These are phyloP conservation scores for Tylopilus balloui DNA, from an alignment of 768 basidiomycete genomes.

Conservation along the genomic window DNA sequence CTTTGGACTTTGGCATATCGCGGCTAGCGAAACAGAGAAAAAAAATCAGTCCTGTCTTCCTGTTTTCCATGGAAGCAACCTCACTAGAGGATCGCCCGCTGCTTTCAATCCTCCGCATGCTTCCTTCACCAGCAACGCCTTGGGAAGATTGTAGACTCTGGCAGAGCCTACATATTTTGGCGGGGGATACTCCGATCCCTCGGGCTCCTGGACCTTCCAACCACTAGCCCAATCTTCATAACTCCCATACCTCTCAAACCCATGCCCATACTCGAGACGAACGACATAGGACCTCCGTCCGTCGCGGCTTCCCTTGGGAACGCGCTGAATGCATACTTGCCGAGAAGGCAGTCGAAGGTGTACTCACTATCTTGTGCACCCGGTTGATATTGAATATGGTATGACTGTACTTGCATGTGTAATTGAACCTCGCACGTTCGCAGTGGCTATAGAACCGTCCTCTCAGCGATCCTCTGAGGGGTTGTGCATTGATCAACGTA, in stretches of 20 bases:
- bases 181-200: background rate
- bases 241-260: constrained; percentile 15
- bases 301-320: constrained; percentile 3
- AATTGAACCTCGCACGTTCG: background rate
- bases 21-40: background rate
- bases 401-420: constrained; percentile 18
- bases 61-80: background rate
- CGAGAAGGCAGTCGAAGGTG: background rate
- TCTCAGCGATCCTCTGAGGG: constrained; percentile 7
- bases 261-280: constrained; percentile 8
- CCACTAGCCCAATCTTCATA: constrained; percentile 9
- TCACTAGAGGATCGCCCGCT: constrained; percentile 10
- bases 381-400: constrained; percentile 18
- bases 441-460: constrained; percentile 3
- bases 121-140: constrained; percentile 8
- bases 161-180: background rate
- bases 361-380: constrained; percentile 10
- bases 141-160: constrained; percentile 8
- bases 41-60: background rate
- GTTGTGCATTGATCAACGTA: constrained; percentile 5
- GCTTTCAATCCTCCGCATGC: constrained; percentile 3
- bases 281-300: constrained; percentile 7
- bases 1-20: constrained; percentile 12
- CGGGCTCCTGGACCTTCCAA: constrained; percentile 4
- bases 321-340: background rate